phyloP scores from a whole-genome alignment of 441 rosid species.

The Populus hybrid region DNA sequence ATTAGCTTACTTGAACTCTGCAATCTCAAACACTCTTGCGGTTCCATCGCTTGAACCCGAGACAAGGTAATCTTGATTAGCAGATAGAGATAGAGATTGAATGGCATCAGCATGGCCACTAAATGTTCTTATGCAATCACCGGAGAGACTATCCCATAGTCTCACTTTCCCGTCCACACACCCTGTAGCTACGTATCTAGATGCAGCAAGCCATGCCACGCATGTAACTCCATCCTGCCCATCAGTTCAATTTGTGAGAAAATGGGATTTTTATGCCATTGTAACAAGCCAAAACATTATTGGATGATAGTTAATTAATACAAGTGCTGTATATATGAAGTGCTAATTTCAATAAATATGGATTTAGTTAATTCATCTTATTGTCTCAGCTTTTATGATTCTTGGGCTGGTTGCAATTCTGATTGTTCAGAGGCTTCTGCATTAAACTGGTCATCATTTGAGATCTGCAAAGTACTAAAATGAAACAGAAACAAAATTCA shows the following conservation, averaged over 20 bases:
- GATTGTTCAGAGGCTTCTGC: neutral
- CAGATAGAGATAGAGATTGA: constrained; percentile 52
- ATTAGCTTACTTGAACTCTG: constrained; percentile 35
- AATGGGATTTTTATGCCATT: neutral
- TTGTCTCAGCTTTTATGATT: neutral
- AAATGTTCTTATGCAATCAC: constrained; percentile 55
- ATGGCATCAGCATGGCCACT: constrained; percentile 62
- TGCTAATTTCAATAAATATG: neutral
- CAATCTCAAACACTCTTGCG: constrained; percentile 68
- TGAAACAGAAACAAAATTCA: neutral
- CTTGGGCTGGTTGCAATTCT: neutral
- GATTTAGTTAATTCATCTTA: neutral
- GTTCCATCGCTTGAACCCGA: constrained; percentile 64
- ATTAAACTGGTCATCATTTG: neutral
- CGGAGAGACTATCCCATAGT: constrained; percentile 77
- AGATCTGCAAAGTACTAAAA: neutral
- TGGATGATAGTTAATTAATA: neutral
- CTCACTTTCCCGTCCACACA: constrained; percentile 69
- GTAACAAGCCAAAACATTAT: neutral
- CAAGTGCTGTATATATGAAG: neutral
- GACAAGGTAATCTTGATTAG: constrained; percentile 49
- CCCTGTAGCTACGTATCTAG: constrained; percentile 74
- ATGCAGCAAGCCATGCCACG: constrained; percentile 66
- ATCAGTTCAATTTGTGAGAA: constrained; percentile 1
- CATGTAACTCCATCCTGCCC: constrained; percentile 72